Evolutionary conservation across 2,329 filamentous ascomycete genomes (phyloP), one percentile per base, ranked within the genome.

Genomic region (Sarocladium oryzae): DNA sequence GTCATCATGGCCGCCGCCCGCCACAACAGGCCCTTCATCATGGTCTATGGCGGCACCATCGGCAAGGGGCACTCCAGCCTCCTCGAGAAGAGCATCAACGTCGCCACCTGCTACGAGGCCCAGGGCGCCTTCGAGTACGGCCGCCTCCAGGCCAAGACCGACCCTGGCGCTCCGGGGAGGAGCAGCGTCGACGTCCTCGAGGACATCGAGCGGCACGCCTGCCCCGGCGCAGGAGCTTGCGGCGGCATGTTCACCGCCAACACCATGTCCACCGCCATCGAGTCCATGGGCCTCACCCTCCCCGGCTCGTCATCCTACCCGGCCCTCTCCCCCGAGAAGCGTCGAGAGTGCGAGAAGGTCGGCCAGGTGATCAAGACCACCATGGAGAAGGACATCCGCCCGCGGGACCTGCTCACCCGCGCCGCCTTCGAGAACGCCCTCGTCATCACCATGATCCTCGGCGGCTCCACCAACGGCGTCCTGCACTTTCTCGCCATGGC

Each of bases 1-100:
- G 86, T 88, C 15, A 76, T 93, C 56, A 96, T 96, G 85, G 90
- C 88, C 0, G 90, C 93, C 63, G 89, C 88, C 13, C 81, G 92
- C 52, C 89, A 95, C 70, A 96, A 96, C 69, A 81, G 92, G 9
- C 92, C 92, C 3, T 93, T 89, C 45, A 75, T 96, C 64, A 96
- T 96, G 90, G 86, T 97, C 54, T 97, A 96, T 66, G 92, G 92
- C 49, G 92, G 92, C 35, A 88, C 89, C 15, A 96, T 96, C 61
- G 83, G 84, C 62, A 89, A 89, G 55, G 92, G 91, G n/a, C 88
- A 89, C 67, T 91, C 86, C 0, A 72, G 81, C 49, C 77, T 91
- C 2, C 77, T 95, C 23, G 81, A 85, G 56, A 85, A 86, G 62
- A 79, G 82, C 21, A 85, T 96, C 74, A 96, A 96, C 69, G 88